Percentiles rank a stretch among this genome's conserved stretches.
Evolutionary conservation across 768 basidiomycete genomes (phyloP).

Genomic region (Termitomyces sp.): DNA sequence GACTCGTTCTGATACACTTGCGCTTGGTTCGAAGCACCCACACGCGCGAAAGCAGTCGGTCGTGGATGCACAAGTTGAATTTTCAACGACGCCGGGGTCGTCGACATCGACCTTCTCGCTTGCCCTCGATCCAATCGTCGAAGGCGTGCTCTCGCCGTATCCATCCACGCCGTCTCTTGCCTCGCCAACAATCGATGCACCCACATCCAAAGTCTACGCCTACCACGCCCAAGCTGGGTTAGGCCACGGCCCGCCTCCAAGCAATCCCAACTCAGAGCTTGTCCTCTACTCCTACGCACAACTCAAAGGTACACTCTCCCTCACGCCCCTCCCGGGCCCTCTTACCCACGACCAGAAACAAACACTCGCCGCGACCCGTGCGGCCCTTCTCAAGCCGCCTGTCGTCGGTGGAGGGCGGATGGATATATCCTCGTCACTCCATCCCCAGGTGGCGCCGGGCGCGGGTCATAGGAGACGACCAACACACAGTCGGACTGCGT

Average conservation of each 20-base stretch:
- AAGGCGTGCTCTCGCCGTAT: conserved; percentile 28
- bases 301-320: conserved; percentile 61
- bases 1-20: conserved; percentile 47
- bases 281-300: conserved; percentile 87
- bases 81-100: conserved; percentile 34
- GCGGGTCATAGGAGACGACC: conserved; percentile 21
- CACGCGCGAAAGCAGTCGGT: conserved; percentile 77
- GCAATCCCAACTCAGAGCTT: conserved; percentile 61
- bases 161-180: conserved; percentile 34
- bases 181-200: conserved; percentile 35
- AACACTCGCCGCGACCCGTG: conserved; percentile 43
- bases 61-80: conserved; percentile 43
- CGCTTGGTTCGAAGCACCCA: conserved; percentile 60
- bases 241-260: too few species aligned
- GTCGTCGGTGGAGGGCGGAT: conserved; percentile 74
- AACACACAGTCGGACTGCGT: conserved; percentile 48
- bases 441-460: conserved; percentile 15
- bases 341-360: conserved; percentile 42
- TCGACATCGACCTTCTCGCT: conserved; percentile 46
- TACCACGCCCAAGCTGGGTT: too few species aligned
- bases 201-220: conserved; percentile 27
- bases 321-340: conserved; percentile 42
- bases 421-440: conserved; percentile 60
- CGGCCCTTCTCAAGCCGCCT: conserved; percentile 43
- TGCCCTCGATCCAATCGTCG: conserved; percentile 45